phyloP scores from a whole-genome alignment of 2,329 filamentous ascomycete species.

The Knufia petricola region DNA sequence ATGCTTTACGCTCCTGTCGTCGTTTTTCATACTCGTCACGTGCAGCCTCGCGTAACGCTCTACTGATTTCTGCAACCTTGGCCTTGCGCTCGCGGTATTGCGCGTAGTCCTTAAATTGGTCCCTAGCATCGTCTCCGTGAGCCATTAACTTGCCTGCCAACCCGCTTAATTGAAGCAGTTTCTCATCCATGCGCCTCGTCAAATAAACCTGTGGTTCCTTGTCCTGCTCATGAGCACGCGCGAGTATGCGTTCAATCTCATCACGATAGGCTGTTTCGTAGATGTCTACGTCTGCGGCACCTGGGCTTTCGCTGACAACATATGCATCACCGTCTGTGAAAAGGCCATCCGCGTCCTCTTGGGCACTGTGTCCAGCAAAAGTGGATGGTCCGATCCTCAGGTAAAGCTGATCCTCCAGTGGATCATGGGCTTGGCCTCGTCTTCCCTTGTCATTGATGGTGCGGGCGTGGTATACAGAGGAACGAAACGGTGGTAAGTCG shows the following conservation, averaged over 20 bases:
- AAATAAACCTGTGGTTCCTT: constrained; percentile 49
- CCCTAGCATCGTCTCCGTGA: constrained; percentile 21
- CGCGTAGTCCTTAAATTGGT: constrained; percentile 21
- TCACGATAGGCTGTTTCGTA: constrained; percentile 81
- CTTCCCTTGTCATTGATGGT: constrained; percentile 19
- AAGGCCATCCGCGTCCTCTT: constrained; percentile 29
- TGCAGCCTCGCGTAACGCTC: constrained; percentile 22
- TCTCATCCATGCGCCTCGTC: constrained; percentile 41
- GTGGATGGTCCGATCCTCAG: constrained; percentile 63
- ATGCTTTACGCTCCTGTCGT: constrained; percentile 25
- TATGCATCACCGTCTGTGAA: constrained; percentile 24
- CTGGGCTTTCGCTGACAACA: constrained; percentile 73
- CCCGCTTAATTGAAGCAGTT: constrained; percentile 23
- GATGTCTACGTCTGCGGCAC: constrained; percentile 73
- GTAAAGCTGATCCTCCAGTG: constrained; percentile 55
- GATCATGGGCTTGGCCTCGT: constrained; percentile 54
- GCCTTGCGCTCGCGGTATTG: constrained; percentile 22
- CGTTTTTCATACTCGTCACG: constrained; percentile 23
- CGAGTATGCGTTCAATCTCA: constrained; percentile 64
- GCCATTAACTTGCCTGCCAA: constrained; percentile 22
- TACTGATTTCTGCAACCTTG: constrained; percentile 23
- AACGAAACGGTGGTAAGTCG: constrained; percentile 20
- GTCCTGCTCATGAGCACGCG: constrained; percentile 28
- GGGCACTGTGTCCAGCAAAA: constrained; percentile 37
- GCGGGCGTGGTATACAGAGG: constrained; percentile 13